Evolutionary conservation across 78 protist species (phyloP), one percentile per base, ranked within the genome.

Genomic region (Dictyostelium purpureum): DNA sequence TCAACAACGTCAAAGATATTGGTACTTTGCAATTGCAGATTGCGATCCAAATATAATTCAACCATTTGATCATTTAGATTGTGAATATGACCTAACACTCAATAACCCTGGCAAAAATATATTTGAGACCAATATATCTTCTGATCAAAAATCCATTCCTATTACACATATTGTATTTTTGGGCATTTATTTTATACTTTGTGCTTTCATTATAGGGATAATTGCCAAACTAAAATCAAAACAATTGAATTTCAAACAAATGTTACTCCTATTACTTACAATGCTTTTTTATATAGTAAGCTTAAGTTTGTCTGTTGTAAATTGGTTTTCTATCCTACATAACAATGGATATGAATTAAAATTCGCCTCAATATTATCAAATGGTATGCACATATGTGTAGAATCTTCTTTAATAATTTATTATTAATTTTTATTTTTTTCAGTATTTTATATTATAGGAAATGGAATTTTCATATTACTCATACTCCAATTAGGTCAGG

Each of bases 71-170:
- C 45, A 43, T 16, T 69, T 82, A 45, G 77, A 82, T 61, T 38
- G 71, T 54, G 49, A 40, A 4, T 21, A n/a, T n/a, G n/a, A n/a
- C n/a, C n/a, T n/a, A n/a, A n/a, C n/a, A n/a, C n/a, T n/a, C n/a
- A n/a, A n/a, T n/a, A n/a, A n/a, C n/a, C n/a, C n/a, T n/a, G n/a
- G n/a, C n/a, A n/a, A n/a, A n/a, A n/a, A n/a, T n/a, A n/a, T n/a
- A n/a, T n/a, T n/a, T n/a, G n/a, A n/a, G n/a, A n/a, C n/a, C n/a
- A n/a, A n/a, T n/a, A n/a, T 82, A n/a, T 82, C 90, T 2, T 67
- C 90, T 18, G 90, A 82, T 59, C 79, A 70, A 71, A 79, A 82
- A 42, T 35, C 45, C 2, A 82, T 82, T 9, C 90, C 90, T 43
- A 79, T 70, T 38, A 42, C 80, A 14, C 80, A 82, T 38, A 54